A percentile compares a stretch with the other conserved stretches of the same genome.
These are phyloP conservation scores for Cunninghamia lanceolata DNA, from an alignment of 75 land plant genomes.

Conservation along the genomic window DNA sequence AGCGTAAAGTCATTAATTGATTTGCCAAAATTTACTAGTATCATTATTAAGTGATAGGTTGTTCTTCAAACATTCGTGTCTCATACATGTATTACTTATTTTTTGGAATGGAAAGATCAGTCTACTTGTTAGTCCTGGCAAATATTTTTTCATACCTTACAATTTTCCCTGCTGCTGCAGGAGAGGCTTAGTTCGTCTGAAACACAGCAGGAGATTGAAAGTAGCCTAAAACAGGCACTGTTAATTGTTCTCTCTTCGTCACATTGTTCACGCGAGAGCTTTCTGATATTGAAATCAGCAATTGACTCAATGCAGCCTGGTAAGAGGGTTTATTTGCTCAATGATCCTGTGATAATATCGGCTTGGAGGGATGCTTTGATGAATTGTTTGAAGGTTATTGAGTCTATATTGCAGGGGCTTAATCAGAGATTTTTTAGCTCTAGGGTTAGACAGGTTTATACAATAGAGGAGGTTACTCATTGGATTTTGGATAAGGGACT, in stretches of 20 bases:
- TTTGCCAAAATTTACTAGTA: background rate
- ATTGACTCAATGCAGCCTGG: background rate
- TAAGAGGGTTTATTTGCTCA: background rate
- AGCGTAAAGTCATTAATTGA: background rate
- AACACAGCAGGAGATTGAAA: background rate
- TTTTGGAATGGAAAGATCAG: background rate
- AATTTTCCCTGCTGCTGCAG: background rate
- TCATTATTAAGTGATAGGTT: background rate
- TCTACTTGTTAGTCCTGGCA: background rate
- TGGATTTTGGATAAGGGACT: conserved; percentile 1
- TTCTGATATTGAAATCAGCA: background rate
- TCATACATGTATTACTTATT: background rate
- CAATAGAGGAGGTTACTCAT: background rate
- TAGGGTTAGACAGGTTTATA: background rate
- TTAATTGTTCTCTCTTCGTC: background rate
- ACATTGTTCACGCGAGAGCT: background rate
- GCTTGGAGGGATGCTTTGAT: background rate
- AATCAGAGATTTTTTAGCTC: background rate
- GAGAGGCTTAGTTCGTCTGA: background rate
- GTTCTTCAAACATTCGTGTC: background rate
- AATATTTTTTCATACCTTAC: background rate
- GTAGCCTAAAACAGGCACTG: background rate
- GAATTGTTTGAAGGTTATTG: background rate
- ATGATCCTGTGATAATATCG: background rate
- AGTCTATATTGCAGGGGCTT: background rate